Base-by-base conservation (phyloP, 805 yeast species). In the Candida endomychidarum region DNA sequence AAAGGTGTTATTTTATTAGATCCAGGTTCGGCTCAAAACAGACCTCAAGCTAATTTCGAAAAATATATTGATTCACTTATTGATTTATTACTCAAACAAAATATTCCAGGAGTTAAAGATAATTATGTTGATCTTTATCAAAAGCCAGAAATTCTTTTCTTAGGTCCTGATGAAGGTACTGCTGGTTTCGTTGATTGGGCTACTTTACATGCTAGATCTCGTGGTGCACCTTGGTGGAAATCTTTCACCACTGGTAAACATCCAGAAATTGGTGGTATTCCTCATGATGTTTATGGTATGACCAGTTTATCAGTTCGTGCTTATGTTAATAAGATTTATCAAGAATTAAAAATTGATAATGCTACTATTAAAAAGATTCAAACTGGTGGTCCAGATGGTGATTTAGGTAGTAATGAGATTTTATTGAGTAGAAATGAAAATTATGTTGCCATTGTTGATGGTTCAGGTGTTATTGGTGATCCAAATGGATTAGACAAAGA, bases 81-180 rank as follows among this genome's bases (percentile, higher is more conserved):
- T 51, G 99, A 91, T 62, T 73, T 91, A 49, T 72, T 90, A 54
- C 77, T 90, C 54, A 54, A 54, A 29, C 79, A 78, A 45, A 58
- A 68, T 55, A 70, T 80, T 43, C 89, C 89, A 38, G 89, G 91
- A 32, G 77, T 81, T 49, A 82, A 87, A 68, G 95, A 85, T 54
- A 71, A 79, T 41, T 83, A 89, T 58, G 90, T 91, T 38, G 98
- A 91, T 60, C 71, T 86, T 42, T 83, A 87, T 60, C 78, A 80
- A 42, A 77, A 84, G 56, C 87, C 86, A 36, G 99, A 91, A 72
- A 91, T 93, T 53, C 70, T 93, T 52, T 91, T 87, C 64, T 84
- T 91, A 82, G 99, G 99, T 40, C 99, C 99, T n/a, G 99, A 91
- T 68, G 99, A 91, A 74, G 95, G 96, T 62, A 90, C 98, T 38